A percentile compares a stretch with the other conserved stretches of the same genome.
phyloP scores from a whole-genome alignment of 2,329 filamentous ascomycete species.

The Didymella glomerata region DNA sequence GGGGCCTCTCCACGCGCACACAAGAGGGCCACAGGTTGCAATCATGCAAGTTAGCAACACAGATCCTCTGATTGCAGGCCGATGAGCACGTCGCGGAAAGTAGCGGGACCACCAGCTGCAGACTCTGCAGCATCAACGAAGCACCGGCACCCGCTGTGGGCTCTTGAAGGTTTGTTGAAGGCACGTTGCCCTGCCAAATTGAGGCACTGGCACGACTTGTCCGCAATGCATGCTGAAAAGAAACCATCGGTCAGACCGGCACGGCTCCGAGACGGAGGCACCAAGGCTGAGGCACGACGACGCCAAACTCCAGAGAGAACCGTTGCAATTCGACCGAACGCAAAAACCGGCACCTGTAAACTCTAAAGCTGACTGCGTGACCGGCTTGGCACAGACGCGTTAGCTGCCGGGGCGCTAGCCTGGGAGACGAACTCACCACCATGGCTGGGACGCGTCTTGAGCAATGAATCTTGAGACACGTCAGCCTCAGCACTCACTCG shows the following conservation, averaged over 20 bases:
- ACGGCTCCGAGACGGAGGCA: constrained; percentile 26
- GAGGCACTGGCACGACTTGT: neutral
- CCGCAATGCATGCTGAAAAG: constrained; percentile 1
- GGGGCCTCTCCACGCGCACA: constrained; percentile 8
- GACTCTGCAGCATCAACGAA: constrained; percentile 12
- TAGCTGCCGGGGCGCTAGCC: constrained; percentile 15
- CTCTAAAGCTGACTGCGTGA: constrained; percentile 18
- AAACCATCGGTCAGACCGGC: constrained; percentile 29
- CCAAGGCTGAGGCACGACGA: constrained; percentile 21
- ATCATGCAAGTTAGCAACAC: neutral
- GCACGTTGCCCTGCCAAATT: constrained; percentile 1
- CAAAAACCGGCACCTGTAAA: constrained; percentile 1
- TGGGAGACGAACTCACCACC: constrained; percentile 10
- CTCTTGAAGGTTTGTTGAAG: constrained; percentile 6
- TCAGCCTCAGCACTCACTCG: constrained; percentile 9
- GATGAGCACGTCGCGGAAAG: neutral
- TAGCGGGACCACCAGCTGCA: constrained; percentile 4
- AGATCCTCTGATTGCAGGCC: constrained; percentile 5
- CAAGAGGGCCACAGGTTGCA: constrained; percentile 22
- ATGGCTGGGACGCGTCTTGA: constrained; percentile 3
- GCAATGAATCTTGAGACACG: constrained; percentile 4
- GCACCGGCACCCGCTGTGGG: constrained; percentile 6
- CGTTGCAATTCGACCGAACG: constrained; percentile 11
- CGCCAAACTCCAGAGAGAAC: constrained; percentile 23
- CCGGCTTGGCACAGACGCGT: constrained; percentile 6